phyloP scores from a whole-genome alignment of 2,329 filamentous ascomycete species.

The Aaosphaeria pasadenensis region DNA sequence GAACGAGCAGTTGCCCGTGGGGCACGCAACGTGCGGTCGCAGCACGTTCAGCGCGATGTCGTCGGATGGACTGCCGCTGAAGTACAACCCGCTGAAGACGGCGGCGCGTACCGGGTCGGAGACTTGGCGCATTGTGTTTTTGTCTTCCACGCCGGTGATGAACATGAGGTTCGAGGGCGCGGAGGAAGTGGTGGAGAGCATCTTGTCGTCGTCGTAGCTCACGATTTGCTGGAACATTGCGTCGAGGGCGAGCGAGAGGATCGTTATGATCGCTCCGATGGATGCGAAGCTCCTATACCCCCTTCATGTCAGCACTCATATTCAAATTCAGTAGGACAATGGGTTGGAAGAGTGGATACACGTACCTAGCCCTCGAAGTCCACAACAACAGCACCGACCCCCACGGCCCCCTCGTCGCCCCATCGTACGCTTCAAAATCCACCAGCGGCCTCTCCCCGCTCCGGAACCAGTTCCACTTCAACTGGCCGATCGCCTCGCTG shows the following conservation, averaged over 20 bases:
- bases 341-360: no score
- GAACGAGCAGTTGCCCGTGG: not conserved
- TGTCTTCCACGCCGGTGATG: not conserved
- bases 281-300: not conserved
- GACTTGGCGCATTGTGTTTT: not conserved
- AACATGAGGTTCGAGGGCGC: not conserved
- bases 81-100: not conserved
- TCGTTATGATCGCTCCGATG: not conserved
- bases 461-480: not conserved
- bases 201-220: not conserved
- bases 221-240: not conserved
- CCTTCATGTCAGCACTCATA: not conserved
- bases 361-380: not conserved
- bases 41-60: not conserved
- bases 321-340: not conserved
- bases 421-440: not conserved
- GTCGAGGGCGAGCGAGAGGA: not conserved
- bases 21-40: not conserved
- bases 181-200: not conserved
- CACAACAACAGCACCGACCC: not conserved
- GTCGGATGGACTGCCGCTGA: not conserved
- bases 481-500: not conserved
- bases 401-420: not conserved
- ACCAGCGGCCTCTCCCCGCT: not conserved
- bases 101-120: not conserved